Evolutionary conservation across 495 filamentous ascomycete species (phyloP).

Genomic region (Pyrenula aspistea): DNA sequence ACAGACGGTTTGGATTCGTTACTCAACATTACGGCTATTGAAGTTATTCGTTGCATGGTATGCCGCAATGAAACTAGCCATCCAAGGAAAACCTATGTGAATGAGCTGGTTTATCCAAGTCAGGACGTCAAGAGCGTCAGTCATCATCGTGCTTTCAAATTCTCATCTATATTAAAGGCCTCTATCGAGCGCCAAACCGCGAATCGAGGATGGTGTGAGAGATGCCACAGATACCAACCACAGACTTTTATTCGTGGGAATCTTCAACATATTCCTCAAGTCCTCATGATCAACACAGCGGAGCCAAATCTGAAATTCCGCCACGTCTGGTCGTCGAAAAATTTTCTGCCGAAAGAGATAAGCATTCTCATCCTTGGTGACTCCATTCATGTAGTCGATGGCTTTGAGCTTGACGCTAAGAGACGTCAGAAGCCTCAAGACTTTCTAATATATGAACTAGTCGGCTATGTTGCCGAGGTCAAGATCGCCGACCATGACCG

Average conservation of each 20-base stretch:
- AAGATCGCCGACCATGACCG: constrained; percentile 72
- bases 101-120: constrained; percentile 72
- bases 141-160: constrained; percentile 45
- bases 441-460: constrained; percentile 77
- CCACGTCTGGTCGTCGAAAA: constrained; percentile 72
- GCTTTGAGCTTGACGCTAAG: constrained; percentile 59
- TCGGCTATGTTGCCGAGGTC: constrained; percentile 84
- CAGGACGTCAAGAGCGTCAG: constrained; percentile 32
- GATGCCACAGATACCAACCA: constrained; percentile 69
- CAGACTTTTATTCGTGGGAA: constrained; percentile 66
- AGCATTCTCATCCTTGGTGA: constrained; percentile 72
- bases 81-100: constrained; percentile 57
- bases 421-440: constrained; percentile 48
- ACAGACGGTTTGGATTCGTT: constrained; percentile 46
- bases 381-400: constrained; percentile 82
- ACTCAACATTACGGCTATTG: constrained; percentile 40
- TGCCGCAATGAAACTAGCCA: constrained; percentile 69
- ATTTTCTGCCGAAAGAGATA: constrained; percentile 86
- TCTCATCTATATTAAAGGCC: constrained; percentile 73
- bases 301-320: constrained; percentile 57
- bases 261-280: constrained; percentile 64
- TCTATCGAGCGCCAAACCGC: constrained; percentile 77
- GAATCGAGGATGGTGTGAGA: constrained; percentile 79
- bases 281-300: constrained; percentile 75
- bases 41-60: constrained; percentile 64